Percentiles rank a stretch among this genome's conserved stretches.
These are phyloP conservation scores for Grosmannia huntii DNA, from an alignment of 2,329 filamentous ascomycete genomes.

Conservation along the genomic window DNA sequence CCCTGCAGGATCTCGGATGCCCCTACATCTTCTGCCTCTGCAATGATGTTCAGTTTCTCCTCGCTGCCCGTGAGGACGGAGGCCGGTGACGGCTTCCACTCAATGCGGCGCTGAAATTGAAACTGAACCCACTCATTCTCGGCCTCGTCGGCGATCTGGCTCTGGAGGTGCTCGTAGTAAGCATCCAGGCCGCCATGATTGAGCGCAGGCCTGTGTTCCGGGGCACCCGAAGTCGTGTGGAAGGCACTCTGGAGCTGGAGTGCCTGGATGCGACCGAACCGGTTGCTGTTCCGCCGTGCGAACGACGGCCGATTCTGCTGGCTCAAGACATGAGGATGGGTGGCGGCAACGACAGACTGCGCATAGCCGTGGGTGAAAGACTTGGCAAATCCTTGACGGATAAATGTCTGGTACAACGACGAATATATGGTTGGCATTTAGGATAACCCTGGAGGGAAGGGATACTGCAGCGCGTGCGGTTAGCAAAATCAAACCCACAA, in stretches of 20 bases:
- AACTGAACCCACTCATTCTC: constrained; percentile 86
- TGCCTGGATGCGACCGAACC: constrained; percentile 39
- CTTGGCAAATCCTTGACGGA: constrained; percentile 95
- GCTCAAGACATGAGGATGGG: constrained; percentile 66
- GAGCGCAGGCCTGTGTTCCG: constrained; percentile 39
- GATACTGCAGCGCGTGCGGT: constrained; percentile 25
- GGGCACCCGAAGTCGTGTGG: constrained; percentile 43
- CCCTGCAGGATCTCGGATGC: constrained; percentile 25
- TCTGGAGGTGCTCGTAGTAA: constrained; percentile 84
- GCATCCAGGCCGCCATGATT: constrained; percentile 64
- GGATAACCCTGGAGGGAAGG: constrained; percentile 52
- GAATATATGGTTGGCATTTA: constrained; percentile 81
- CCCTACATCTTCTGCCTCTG: constrained; percentile 14
- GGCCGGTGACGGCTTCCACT: constrained; percentile 61
- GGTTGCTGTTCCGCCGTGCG: constrained; percentile 42
- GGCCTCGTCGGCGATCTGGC: constrained; percentile 51
- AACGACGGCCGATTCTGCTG: constrained; percentile 55
- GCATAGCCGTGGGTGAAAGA: constrained; percentile 96
- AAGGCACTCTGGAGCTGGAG: constrained; percentile 70
- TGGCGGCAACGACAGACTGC: constrained; percentile 91
- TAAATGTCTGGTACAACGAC: constrained; percentile 63
- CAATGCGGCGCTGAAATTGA: constrained; percentile 76
- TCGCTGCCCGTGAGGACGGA: constrained; percentile 37
- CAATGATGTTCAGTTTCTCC: constrained; percentile 22
- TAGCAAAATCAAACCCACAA: not conserved